phyloP scores from a whole-genome alignment of 2,329 filamentous ascomycete species.

The Paecilomyces dactylethromorphus region DNA sequence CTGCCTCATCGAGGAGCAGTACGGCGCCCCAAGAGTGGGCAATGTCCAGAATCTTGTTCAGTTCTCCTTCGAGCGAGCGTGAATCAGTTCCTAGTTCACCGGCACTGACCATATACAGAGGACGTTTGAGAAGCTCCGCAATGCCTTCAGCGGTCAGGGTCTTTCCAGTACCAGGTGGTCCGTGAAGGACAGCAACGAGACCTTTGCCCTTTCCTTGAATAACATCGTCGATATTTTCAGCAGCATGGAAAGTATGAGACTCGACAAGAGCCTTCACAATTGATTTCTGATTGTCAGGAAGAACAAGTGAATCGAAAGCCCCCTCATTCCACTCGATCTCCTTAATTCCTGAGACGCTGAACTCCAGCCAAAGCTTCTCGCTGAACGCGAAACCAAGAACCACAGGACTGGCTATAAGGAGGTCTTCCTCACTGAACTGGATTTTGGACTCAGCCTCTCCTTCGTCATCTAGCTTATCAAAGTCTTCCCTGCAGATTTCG shows the following conservation, averaged over 20 bases:
- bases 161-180: constrained; percentile 81
- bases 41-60: constrained; percentile 79
- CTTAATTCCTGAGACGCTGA: constrained; percentile 69
- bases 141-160: constrained; percentile 84
- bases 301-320: constrained; percentile 75
- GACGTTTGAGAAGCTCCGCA: constrained; percentile 72
- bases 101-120: constrained; percentile 75
- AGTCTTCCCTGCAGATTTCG: constrained; percentile 50
- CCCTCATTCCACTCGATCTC: constrained; percentile 80
- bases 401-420: constrained; percentile 74
- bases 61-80: constrained; percentile 63
- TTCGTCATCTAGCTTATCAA: constrained; percentile 47
- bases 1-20: constrained; percentile 76
- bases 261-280: constrained; percentile 77
- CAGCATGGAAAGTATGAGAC: constrained; percentile 74
- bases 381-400: constrained; percentile 82
- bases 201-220: constrained; percentile 82
- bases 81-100: constrained; percentile 78
- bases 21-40: constrained; percentile 83
- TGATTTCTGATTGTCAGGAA: constrained; percentile 57
- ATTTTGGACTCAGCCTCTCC: constrained; percentile 32
- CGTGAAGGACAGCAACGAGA: constrained; percentile 74
- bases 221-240: constrained; percentile 75
- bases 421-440: constrained; percentile 73
- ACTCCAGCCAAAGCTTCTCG: constrained; percentile 87